Evolutionary conservation across 1,284 basidiomycete species (phyloP).

Genomic region (Ceratobasidium sp.): DNA sequence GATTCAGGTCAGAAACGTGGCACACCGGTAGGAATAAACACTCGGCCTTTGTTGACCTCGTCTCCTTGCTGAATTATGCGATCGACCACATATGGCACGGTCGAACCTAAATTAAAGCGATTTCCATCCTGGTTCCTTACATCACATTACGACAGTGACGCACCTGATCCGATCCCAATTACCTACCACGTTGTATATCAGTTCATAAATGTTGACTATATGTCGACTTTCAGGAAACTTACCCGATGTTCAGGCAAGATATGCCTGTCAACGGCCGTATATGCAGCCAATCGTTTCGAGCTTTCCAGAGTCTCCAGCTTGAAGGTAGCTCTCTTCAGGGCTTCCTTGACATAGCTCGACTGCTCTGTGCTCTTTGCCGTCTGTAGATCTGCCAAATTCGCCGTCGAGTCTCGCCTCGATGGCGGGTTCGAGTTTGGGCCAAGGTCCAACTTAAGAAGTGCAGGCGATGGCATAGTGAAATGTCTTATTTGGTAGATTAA

Average conservation of each 20-base stretch:
- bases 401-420: constrained; percentile 19
- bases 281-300: constrained; percentile 93
- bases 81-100: constrained; percentile 98
- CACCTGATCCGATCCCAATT: constrained; percentile 91
- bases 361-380: not conserved
- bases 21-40: constrained; percentile 91
- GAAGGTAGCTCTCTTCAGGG: constrained; percentile 36
- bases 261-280: constrained; percentile 94
- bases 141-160: constrained; percentile 18
- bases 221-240: constrained; percentile 54
- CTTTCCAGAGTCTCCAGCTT: constrained; percentile 66
- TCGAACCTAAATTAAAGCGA: constrained; percentile 75
- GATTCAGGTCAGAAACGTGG: constrained; percentile 33
- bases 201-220: constrained; percentile 20
- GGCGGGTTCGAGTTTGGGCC: constrained; percentile 41
- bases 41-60: constrained; percentile 80
- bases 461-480: constrained; percentile 35
- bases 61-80: constrained; percentile 89
- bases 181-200: constrained; percentile 65
- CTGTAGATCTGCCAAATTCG: not conserved
- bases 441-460: constrained; percentile 29
- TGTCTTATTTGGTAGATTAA: constrained; percentile 2
- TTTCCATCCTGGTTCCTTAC: not conserved
- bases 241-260: constrained; percentile 88
- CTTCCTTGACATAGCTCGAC: constrained; percentile 42